Conservation (phyloP, 148 eudicot species). For the Rhododendron simsii region DNA sequence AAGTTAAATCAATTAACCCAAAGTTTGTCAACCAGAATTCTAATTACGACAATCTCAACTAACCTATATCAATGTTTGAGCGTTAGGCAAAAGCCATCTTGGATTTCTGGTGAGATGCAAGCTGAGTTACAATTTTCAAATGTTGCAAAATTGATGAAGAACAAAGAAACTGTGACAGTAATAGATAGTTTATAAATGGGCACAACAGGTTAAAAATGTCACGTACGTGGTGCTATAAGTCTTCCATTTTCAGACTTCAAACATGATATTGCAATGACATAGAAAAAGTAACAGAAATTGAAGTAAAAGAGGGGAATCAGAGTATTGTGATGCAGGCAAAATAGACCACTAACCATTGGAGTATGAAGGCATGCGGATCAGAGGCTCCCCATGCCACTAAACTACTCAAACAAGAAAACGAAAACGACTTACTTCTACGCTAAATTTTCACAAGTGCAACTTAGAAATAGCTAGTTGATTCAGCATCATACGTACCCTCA, state of each 20-base stretch:
- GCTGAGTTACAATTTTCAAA: neutral
- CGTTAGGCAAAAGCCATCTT: neutral
- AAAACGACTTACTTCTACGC: neutral
- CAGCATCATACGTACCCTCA: neutral
- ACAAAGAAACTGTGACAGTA: neutral
- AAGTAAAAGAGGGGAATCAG: neutral
- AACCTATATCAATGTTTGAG: too few species aligned
- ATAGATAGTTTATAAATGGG: neutral
- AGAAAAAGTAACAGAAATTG: neutral
- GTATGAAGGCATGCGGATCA: neutral
- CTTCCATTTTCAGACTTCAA: neutral
- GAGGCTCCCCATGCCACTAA: neutral
- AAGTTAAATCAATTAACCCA: too few species aligned
- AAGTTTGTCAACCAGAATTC: neutral
- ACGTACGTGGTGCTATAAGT: neutral
- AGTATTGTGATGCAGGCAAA: neutral
- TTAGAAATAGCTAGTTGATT: neutral
- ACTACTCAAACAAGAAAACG: neutral
- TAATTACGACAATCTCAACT: neutral
- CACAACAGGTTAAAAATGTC: neutral
- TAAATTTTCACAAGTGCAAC: too few species aligned
- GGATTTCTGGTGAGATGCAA: neutral
- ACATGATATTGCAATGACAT: neutral
- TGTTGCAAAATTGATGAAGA: neutral
- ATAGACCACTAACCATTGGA: neutral